Conservation (phyloP, 257 asterid species). For the Solanum acaule region DNA sequence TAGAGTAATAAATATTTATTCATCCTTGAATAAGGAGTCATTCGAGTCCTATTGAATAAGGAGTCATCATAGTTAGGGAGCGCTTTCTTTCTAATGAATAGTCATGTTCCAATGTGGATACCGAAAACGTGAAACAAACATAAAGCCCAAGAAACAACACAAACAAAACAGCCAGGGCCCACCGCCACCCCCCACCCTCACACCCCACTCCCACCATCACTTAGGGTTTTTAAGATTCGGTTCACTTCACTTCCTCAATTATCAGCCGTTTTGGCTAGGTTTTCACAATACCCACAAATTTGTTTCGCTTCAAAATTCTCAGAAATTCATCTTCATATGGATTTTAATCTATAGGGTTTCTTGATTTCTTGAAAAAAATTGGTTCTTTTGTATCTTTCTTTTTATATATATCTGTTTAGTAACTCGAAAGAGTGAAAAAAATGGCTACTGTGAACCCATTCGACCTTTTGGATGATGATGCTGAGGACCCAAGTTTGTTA, state of each 20-base stretch:
- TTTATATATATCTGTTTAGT: neutral
- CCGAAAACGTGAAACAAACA: too few relatives aligned
- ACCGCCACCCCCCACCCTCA: neutral
- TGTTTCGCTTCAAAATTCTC: neutral
- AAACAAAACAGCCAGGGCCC: neutral
- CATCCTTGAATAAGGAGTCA: too few relatives aligned
- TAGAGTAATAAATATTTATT: too few relatives aligned
- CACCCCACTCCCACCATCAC: neutral
- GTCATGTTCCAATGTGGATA: too few relatives aligned
- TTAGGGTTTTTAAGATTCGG: conserved; percentile 25
- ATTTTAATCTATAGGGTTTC: conserved; percentile 8
- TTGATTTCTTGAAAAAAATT: neutral
- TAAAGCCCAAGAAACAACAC: neutral
- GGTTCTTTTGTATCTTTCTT: conserved; percentile 5
- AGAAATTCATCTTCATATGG: conserved; percentile 8
- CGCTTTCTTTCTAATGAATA: too few relatives aligned
- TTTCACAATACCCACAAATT: neutral
- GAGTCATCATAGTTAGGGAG: too few relatives aligned
- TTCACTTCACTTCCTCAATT: neutral
- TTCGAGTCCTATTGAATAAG: too few relatives aligned
- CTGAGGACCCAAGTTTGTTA: conserved; percentile 44
- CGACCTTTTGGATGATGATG: conserved; percentile 55
- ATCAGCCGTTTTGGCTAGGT: conserved; percentile 33
- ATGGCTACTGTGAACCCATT: conserved; percentile 60
- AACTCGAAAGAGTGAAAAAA: neutral